These are phyloP conservation scores for Ceratocystis smalleyi DNA, from an alignment of 2,329 filamentous ascomycete species.

Conservation along the genomic window DNA sequence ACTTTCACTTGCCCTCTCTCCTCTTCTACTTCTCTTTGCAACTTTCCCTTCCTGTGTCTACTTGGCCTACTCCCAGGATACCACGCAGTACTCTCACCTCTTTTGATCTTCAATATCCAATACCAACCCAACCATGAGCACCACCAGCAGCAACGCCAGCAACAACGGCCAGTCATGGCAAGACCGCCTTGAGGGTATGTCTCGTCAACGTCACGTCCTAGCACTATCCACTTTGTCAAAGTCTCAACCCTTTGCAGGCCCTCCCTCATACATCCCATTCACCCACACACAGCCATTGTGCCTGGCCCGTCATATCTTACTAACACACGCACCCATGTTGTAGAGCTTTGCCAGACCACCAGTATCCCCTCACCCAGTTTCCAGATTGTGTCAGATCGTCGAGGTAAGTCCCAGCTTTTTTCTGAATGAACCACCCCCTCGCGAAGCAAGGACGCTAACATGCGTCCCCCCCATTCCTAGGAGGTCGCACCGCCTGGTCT, in stretches of 20 bases:
- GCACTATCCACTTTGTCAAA: no score
- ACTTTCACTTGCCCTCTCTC: neutral
- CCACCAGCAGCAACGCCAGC: conserved; percentile 19
- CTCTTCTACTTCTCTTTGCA: neutral
- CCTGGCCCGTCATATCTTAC: neutral
- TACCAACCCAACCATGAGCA: conserved; percentile 16
- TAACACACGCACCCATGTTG: conserved; percentile 7
- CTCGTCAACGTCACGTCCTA: neutral
- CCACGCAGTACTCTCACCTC: neutral
- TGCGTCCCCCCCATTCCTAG: conserved; percentile 29
- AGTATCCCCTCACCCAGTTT: conserved; percentile 43
- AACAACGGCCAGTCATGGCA: conserved; percentile 31
- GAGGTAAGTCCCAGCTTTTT: conserved; percentile 37
- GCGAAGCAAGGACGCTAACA: conserved; percentile 4
- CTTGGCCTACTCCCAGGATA: neutral
- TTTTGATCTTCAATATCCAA: neutral
- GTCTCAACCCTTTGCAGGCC: no score
- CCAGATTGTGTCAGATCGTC: conserved; percentile 57
- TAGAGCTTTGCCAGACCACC: conserved; percentile 43
- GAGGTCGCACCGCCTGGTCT: conserved; percentile 83
- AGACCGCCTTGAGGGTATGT: conserved; percentile 39
- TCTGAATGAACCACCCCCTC: neutral
- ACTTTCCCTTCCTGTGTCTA: neutral
- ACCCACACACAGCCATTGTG: no score
- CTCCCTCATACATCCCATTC: no score